phyloP scores from a whole-genome alignment of 495 filamentous ascomycete genomes.

The Penicillium simplicissimum region DNA sequence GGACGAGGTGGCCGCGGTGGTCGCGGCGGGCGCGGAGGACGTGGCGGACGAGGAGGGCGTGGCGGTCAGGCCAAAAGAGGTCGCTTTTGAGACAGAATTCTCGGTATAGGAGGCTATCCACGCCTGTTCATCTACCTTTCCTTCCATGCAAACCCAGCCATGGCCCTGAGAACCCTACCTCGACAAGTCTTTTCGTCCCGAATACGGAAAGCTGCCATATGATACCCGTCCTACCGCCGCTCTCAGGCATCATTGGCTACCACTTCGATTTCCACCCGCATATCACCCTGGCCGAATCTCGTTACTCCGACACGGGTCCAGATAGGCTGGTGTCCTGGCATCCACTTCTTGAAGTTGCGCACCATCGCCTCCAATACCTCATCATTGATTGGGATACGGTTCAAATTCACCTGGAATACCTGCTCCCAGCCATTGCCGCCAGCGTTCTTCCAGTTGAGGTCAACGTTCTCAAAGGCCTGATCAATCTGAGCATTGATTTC shows the following conservation, averaged over 20 bases:
- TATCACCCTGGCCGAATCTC: constrained; percentile 44
- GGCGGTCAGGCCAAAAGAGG: constrained; percentile 16
- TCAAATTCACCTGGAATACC: constrained; percentile 52
- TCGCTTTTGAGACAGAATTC: neutral
- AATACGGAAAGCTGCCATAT: neutral
- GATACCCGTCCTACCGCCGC: neutral
- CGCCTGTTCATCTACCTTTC: neutral
- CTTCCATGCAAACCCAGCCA: neutral
- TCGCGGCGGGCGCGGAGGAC: constrained; percentile 2
- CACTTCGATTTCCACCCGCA: constrained; percentile 61
- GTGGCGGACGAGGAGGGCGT: constrained; percentile 15
- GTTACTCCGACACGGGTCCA: constrained; percentile 52
- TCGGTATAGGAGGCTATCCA: neutral
- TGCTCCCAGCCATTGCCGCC: constrained; percentile 60
- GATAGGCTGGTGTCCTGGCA: constrained; percentile 51
- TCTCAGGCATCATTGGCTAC: constrained; percentile 38
- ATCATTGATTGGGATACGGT: constrained; percentile 45
- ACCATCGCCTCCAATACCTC: constrained; percentile 44
- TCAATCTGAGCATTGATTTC: constrained; percentile 52
- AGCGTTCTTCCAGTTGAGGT: constrained; percentile 45
- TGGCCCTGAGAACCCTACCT: no score
- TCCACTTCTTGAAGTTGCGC: constrained; percentile 48
- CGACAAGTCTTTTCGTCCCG: no score
- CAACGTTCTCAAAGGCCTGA: constrained; percentile 56
- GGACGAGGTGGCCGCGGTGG: constrained; percentile 41